Percentiles rank a stretch among this genome's conserved stretches.
Evolutionary conservation across 73 alveolate species (phyloP).

Genomic region (Strombidium stylifer): DNA sequence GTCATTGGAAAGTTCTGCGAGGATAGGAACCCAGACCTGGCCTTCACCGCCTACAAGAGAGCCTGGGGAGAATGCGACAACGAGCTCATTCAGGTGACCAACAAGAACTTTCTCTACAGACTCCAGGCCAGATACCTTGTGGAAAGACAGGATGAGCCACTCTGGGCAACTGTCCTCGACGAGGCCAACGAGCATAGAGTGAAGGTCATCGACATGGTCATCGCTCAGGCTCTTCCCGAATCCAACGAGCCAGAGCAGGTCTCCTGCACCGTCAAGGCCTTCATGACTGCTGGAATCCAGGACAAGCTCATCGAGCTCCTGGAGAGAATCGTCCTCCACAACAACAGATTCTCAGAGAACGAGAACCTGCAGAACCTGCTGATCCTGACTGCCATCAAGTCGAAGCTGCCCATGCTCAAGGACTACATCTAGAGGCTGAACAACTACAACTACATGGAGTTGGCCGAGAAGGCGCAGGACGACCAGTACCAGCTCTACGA

Average conservation of each 20-base stretch:
- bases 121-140: slow-evolving; percentile 99
- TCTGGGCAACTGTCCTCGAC: slow-evolving; percentile 97
- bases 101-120: slow-evolving; percentile 98
- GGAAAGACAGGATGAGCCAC: slow-evolving; percentile 96
- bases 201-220: slow-evolving; percentile 97
- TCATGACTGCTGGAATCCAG: slow-evolving; percentile 98
- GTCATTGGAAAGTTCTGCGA: slow-evolving; percentile 98
- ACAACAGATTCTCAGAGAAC: slow-evolving; percentile 95
- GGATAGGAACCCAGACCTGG: slow-evolving; percentile 97
- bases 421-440: slow-evolving; percentile 99
- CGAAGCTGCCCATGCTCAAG: slow-evolving; percentile 96
- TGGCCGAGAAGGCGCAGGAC: slow-evolving; percentile 94
- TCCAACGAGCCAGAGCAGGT: slow-evolving; percentile 98
- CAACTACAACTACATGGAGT: slow-evolving; percentile 98
- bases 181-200: slow-evolving; percentile 97
- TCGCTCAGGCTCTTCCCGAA: slow-evolving; percentile 97
- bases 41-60: slow-evolving; percentile 97
- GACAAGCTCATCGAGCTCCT: slow-evolving; percentile 97
- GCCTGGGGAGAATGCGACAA: slow-evolving; percentile 99
- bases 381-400: slow-evolving; percentile 97
- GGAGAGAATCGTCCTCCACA: slow-evolving; percentile 99
- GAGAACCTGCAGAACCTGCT: slow-evolving; percentile 96
- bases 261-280: slow-evolving; percentile 95
- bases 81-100: slow-evolving; percentile 98
- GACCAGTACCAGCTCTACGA: slow-evolving; percentile 83